Percentiles rank a stretch among this genome's conserved stretches.
These are phyloP conservation scores for Proliferodiscus dingleyae DNA, from an alignment of 2,329 filamentous ascomycete species.

Conservation along the genomic window DNA sequence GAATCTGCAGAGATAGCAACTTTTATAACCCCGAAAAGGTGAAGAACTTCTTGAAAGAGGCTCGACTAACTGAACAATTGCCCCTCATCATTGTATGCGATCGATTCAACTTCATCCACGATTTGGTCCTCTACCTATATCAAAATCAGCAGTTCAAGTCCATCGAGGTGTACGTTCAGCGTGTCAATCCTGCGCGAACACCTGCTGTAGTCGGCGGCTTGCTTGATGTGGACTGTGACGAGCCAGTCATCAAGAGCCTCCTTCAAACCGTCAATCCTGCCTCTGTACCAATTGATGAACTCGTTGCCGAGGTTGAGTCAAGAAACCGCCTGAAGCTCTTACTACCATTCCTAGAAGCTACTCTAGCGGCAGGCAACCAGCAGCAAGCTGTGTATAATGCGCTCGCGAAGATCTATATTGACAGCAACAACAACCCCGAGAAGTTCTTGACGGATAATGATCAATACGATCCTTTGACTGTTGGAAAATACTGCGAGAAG, in stretches of 20 bases:
- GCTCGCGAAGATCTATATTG: conserved; percentile 98
- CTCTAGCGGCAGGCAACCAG: conserved; percentile 82
- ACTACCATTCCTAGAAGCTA: conserved; percentile 91
- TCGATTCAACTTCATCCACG: conserved; percentile 98
- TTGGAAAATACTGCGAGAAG: conserved; percentile 99
- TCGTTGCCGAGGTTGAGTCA: conserved; percentile 90
- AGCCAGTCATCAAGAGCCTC: conserved; percentile 90
- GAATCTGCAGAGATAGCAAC: conserved; percentile 82
- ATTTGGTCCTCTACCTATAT: conserved; percentile 93
- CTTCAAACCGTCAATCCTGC: conserved; percentile 78
- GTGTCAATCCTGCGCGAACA: conserved; percentile 86
- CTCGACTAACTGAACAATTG: conserved; percentile 83
- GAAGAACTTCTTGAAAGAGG: conserved; percentile 99
- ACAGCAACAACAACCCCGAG: conserved; percentile 97
- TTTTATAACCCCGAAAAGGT: conserved; percentile 87
- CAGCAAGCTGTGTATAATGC: conserved; percentile 97
- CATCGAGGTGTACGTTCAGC: conserved; percentile 96
- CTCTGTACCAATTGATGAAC: conserved; percentile 87
- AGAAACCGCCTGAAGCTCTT: conserved; percentile 94
- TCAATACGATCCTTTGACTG: conserved; percentile 83
- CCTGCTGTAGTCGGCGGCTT: conserved; percentile 90
- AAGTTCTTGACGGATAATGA: conserved; percentile 97
- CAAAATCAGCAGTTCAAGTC: conserved; percentile 99
- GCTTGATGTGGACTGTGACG: conserved; percentile 94
- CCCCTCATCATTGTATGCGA: conserved; percentile 98